A percentile compares a stretch with the other conserved stretches of the same genome.
These are phyloP conservation scores for Solanum piurae DNA, from an alignment of 257 asterid species.

Conservation along the genomic window DNA sequence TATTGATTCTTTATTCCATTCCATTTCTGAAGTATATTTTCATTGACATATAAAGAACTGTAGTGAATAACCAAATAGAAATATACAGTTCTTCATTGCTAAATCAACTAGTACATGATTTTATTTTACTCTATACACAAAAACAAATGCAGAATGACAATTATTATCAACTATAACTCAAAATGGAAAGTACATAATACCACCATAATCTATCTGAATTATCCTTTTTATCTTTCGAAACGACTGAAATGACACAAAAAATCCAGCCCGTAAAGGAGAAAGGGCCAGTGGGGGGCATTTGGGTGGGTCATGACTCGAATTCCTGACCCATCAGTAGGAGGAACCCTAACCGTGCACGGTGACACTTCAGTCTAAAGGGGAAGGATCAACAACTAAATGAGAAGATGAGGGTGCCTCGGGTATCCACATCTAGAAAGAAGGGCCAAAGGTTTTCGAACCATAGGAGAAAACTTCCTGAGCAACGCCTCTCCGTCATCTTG, in stretches of 20 bases:
- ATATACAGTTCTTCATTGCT: not conserved
- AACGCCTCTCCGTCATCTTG: constrained; percentile 14
- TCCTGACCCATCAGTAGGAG: not conserved
- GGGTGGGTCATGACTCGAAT: not conserved
- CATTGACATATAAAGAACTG: not conserved
- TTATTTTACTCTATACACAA: not conserved
- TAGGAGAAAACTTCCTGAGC: not conserved
- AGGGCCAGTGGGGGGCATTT: not conserved
- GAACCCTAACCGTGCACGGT: not conserved
- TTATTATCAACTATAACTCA: not conserved
- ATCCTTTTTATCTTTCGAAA: not conserved
- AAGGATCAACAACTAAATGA: too few relatives aligned
- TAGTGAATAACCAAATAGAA: not conserved
- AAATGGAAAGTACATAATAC: not conserved
- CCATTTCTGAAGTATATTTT: not conserved
- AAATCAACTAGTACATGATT: not conserved
- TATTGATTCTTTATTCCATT: too few relatives aligned
- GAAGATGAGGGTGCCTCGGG: too few relatives aligned
- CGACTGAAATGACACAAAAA: not conserved
- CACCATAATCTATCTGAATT: not conserved
- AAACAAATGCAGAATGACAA: not conserved
- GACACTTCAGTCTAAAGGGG: not conserved
- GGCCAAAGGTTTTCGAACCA: too few relatives aligned
- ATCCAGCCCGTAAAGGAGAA: not conserved
- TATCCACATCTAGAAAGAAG: too few relatives aligned